phyloP scores from a whole-genome alignment of 352 stramenopile genomes.

The Globisporangium middletonii region DNA sequence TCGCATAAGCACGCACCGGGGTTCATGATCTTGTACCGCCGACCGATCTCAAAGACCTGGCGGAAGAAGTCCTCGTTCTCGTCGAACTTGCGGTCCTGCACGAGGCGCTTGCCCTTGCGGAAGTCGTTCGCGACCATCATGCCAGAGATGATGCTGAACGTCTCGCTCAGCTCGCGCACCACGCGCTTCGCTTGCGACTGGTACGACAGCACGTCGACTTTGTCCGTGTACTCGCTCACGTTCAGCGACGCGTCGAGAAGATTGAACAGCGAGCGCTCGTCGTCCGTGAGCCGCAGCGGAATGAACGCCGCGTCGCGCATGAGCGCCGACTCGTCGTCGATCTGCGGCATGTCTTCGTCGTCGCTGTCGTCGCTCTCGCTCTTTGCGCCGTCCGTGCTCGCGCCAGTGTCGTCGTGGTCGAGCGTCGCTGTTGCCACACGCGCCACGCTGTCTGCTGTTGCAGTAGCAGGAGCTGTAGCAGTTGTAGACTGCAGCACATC shows the following conservation, averaged over 20 bases:
- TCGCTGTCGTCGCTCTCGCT: slow-evolving; percentile 23
- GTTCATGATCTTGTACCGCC: slow-evolving; percentile 94
- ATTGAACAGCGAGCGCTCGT: slow-evolving; percentile 71
- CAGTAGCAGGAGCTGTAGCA: not conserved
- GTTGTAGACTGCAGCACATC: not conserved
- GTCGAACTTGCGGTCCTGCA: slow-evolving; percentile 55
- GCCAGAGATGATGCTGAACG: slow-evolving; percentile 57
- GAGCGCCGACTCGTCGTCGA: slow-evolving; percentile 21
- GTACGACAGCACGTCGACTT: slow-evolving; percentile 83
- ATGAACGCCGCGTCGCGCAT: slow-evolving; percentile 47
- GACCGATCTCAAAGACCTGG: slow-evolving; percentile 87
- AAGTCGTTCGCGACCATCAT: slow-evolving; percentile 63
- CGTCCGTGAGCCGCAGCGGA: slow-evolving; percentile 55
- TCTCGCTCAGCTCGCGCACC: slow-evolving; percentile 56
- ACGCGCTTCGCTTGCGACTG: slow-evolving; percentile 69
- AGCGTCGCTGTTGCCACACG: not conserved
- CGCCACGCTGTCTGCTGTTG: not conserved
- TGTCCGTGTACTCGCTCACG: slow-evolving; percentile 91
- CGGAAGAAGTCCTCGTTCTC: slow-evolving; percentile 82
- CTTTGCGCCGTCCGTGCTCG: slow-evolving; percentile 17
- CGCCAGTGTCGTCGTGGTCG: slow-evolving; percentile 18
- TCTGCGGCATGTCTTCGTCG: slow-evolving; percentile 14
- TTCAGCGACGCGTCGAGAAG: slow-evolving; percentile 79
- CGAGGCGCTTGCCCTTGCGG: slow-evolving; percentile 42
- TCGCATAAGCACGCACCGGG: slow-evolving; percentile 27